Conservation (phyloP, 2,329 filamentous ascomycete genomes). For the Davidsoniella virescens region DNA sequence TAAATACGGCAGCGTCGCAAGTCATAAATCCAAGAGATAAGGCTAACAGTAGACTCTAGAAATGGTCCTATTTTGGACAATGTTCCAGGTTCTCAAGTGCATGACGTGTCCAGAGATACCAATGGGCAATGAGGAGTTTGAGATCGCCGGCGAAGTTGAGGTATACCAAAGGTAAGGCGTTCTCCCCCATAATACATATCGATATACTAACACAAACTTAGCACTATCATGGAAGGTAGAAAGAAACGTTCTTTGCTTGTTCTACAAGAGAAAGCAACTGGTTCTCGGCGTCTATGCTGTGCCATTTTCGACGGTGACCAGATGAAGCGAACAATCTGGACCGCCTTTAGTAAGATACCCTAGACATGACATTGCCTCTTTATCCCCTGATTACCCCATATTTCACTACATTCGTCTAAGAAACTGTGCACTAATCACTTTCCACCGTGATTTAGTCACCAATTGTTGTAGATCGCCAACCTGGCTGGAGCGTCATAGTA, state of each 20-base stretch:
- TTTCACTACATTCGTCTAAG: not conserved
- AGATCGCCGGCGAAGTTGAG: slow-evolving; percentile 29
- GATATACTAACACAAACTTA: slow-evolving; percentile 16
- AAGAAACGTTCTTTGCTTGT: slow-evolving; percentile 38
- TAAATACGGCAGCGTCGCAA: not conserved
- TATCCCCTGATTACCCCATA: not conserved
- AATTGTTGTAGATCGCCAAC: slow-evolving; percentile 30
- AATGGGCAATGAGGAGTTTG: slow-evolving; percentile 19
- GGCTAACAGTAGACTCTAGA: not conserved
- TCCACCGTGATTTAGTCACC: slow-evolving; percentile 28
- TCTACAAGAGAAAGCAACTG: slow-evolving; percentile 32
- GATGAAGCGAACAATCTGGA: slow-evolving; percentile 27
- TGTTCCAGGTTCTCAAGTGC: slow-evolving; percentile 33
- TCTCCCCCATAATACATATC: not conserved
- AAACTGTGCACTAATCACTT: not conserved
- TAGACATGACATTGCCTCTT: not conserved
- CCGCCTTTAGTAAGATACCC: slow-evolving; percentile 38
- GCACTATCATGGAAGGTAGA: slow-evolving; percentile 39
- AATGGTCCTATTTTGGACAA: slow-evolving; percentile 1
- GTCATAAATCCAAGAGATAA: not conserved
- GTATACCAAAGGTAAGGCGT: slow-evolving; percentile 35
- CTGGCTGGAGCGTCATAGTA: slow-evolving; percentile 35
- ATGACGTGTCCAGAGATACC: slow-evolving; percentile 20
- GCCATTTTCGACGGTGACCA: slow-evolving; percentile 25
- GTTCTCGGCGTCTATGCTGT: slow-evolving; percentile 36